Base-by-base conservation (phyloP, 768 basidiomycete genomes). In the Cytidiella melzeri region DNA sequence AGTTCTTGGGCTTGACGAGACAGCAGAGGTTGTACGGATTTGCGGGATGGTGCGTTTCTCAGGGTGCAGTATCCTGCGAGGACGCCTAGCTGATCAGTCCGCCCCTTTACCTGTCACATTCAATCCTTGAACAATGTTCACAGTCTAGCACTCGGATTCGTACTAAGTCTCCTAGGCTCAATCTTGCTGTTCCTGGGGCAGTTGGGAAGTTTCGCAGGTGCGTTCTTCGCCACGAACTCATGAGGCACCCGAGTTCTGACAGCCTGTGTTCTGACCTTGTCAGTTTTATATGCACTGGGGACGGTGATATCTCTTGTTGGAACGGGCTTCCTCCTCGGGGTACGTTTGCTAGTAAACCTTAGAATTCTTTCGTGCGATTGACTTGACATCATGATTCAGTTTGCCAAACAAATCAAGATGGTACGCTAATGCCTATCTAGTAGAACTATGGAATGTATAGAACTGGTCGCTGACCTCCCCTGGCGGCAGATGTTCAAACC, bases 271-370 rank as follows among this genome's bases (percentile, higher is more conserved):
- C 30, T 34, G 9, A 34, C 30, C 39, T 43, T 25, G 51, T 3
- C 54, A 94, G 91, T 87, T 10, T 73, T 96, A 34, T 95, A 89
- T 72, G 79, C 76, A 21, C 56, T 94, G 25, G 93, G 93, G 27
- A 88, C 87, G 40, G 67, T 95, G 55, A 66, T 95, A 50, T 85
- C 87, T 12, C 77, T 97, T 44, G 64, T 87, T 47, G 92, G 92
- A 39, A 95, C 92, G 0, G 92, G 92, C 0, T 95, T 96, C 72
- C 69, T 95, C 61, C 81, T 95, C 48, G 90, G 90, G 53, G 91
- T 92, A 66, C 59, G 89, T 73, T 24, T 24, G n/a, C n/a, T n/a
- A 15, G 28, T 36, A 28, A 20, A 12, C 20, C 24, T 34, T 27
- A 47, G 45, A 44, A 26, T 21, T 50, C 23, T 34, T 37, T 24